Evolutionary conservation across 1,284 basidiomycete genomes (phyloP).

Genomic region (Cerrena zonata): DNA sequence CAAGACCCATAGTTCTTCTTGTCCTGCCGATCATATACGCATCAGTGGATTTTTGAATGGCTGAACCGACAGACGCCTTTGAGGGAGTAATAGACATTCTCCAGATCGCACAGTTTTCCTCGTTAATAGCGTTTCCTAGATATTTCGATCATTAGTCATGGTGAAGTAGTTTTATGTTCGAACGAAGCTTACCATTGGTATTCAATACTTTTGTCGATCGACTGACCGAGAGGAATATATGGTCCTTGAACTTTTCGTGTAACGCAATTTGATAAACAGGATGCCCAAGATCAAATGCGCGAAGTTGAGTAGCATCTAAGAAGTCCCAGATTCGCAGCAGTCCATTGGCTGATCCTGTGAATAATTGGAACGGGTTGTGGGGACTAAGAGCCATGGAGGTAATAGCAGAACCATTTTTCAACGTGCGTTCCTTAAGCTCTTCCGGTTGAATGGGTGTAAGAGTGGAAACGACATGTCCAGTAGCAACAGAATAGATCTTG

Average conservation of each 20-base stretch:
- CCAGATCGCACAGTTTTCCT: conserved; percentile 52
- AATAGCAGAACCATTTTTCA: conserved; percentile 51
- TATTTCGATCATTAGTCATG: too few relatives aligned
- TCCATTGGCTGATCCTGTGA: conserved; percentile 83
- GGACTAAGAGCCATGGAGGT: conserved; percentile 80
- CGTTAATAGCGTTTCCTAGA: conserved; percentile 21
- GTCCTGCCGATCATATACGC: conserved; percentile 64
- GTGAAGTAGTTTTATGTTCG: too few relatives aligned
- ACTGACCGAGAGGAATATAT: conserved; percentile 64
- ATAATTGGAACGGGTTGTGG: conserved; percentile 82
- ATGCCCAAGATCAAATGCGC: conserved; percentile 64
- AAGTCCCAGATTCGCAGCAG: conserved; percentile 90
- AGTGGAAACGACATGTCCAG: conserved; percentile 78
- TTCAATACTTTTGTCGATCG: conserved; percentile 44
- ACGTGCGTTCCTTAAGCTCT: conserved; percentile 34
- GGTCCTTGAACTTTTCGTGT: conserved; percentile 61
- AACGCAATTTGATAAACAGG: conserved; percentile 72
- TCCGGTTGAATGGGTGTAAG: conserved; percentile 39
- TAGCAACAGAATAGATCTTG: conserved; percentile 74
- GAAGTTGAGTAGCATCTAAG: conserved; percentile 77
- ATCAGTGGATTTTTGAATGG: conserved; percentile 45
- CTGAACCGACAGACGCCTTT: conserved; percentile 35
- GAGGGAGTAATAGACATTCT: conserved; percentile 55
- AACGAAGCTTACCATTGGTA: conserved; percentile 36
- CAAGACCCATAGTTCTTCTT: conserved; percentile 56